Evolutionary conservation across 768 basidiomycete species (phyloP), one percentile per base, ranked within the genome.

Genomic region (Lentinula raphanica): DNA sequence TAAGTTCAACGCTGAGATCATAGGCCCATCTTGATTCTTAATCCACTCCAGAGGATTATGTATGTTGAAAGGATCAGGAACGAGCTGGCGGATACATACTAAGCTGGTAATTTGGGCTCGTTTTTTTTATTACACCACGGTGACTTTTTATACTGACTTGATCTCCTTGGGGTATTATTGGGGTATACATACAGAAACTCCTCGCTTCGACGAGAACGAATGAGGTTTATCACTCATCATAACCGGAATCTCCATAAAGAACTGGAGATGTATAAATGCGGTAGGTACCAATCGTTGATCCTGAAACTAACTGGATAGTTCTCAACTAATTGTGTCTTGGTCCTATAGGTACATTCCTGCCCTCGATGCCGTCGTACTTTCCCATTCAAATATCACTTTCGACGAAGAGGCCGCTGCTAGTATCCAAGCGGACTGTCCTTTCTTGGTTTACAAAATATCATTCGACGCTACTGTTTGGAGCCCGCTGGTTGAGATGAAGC

Each of bases 401-500:
- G 68, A 86, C 40, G 76, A 81, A 57, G 73, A 78, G 42, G 83
- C 78, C 23, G 91, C 88, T 6, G 74, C 74, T 53, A n/a, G n/a
- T n/a, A 82, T 98, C 65, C 82, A 85, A 64, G 83, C 78, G 25
- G 95, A 95, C 64, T 94, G 89, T 68, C 95, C 95, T 2, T 96
- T 88, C 69, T 79, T 90, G 4, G 79, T 91, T 48, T 89, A 85
- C 63, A 76, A 80, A 38, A 79, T 94, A 36, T 75, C 74, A 46
- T 96, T 96, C 67, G 88, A 92, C 59, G 90, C 90, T 19, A 87
- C 88, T 5, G 78, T 96, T 4, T 98, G 95, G 95, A 88, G 86
- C 49, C 95, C 95, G 2, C 80, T 76, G 49, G 78, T 94, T 42
- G 90, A 91, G 45, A 87, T 90, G 80, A 84, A 81, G 67, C 80